A percentile compares a stretch with the other conserved stretches of the same genome.
These are phyloP conservation scores for Arctium lappa DNA, from an alignment of 129 eudicot species.

Conservation along the genomic window DNA sequence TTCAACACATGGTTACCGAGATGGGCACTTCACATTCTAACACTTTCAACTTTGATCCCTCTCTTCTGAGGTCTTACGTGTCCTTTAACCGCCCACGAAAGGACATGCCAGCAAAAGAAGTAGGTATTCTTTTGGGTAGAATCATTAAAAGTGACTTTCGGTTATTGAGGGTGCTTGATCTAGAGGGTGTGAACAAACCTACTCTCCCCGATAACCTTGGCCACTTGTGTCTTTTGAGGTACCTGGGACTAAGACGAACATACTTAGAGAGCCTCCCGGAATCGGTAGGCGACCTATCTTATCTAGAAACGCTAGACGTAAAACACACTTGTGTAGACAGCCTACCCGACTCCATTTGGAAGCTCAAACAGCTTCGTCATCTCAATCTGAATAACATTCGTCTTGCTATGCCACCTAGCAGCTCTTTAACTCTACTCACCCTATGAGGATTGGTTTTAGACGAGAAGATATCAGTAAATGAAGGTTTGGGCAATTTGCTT, in stretches of 20 bases:
- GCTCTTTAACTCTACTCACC: slow-evolving; percentile 36
- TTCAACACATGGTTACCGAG: slow-evolving; percentile 19
- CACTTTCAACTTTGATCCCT: slow-evolving; percentile 1
- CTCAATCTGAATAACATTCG: slow-evolving; percentile 48
- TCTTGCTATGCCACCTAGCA: slow-evolving; percentile 35
- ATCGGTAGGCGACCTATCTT: slow-evolving; percentile 46
- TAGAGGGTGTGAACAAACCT: slow-evolving; percentile 55
- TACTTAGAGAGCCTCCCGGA: slow-evolving; percentile 46
- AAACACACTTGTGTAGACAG: slow-evolving; percentile 51
- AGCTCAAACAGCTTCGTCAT: slow-evolving; percentile 45
- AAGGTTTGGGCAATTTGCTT: slow-evolving; percentile 35
- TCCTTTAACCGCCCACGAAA: slow-evolving; percentile 44
- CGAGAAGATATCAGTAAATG: slow-evolving; percentile 22
- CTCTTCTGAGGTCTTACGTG: slow-evolving; percentile 42
- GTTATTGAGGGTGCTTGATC: slow-evolving; percentile 67
- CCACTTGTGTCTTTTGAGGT: slow-evolving; percentile 48
- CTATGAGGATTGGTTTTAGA: slow-evolving; percentile 55
- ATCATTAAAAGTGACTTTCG: slow-evolving; percentile 26
- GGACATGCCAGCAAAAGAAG: slow-evolving; percentile 44
- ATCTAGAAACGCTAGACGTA: slow-evolving; percentile 63
- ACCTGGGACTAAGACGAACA: slow-evolving; percentile 59
- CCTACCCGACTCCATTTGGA: slow-evolving; percentile 58
- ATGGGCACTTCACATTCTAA: background rate
- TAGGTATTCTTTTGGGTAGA: slow-evolving; percentile 38
- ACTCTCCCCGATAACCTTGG: slow-evolving; percentile 55